Conservation (phyloP, 2,329 filamentous ascomycete species). For the Apiospora kogelbergensis region DNA sequence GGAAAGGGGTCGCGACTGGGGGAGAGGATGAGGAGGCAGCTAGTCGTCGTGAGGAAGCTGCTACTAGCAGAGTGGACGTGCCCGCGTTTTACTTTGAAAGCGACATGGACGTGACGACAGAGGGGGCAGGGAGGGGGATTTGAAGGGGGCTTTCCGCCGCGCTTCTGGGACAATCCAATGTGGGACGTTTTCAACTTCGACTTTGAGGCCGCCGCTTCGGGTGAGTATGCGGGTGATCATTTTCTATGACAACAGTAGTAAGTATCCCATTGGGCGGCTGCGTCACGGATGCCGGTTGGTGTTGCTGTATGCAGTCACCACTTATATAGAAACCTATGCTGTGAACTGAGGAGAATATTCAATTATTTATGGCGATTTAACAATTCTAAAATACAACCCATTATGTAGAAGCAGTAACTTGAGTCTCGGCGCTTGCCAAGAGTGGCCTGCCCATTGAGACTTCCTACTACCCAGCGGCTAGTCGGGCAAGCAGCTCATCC, state of each 20-base stretch:
- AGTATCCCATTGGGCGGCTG: not conserved
- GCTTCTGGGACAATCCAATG: slow-evolving; percentile 26
- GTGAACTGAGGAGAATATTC: too few species aligned
- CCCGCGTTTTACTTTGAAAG: not conserved
- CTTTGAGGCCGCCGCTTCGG: slow-evolving; percentile 11
- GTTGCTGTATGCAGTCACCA: too few species aligned
- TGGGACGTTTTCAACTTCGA: slow-evolving; percentile 25
- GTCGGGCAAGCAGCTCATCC: slow-evolving; percentile 6
- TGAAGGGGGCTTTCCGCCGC: slow-evolving; percentile 5
- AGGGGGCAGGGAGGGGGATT: not conserved
- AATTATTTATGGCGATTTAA: too few species aligned
- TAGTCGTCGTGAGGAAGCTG: not conserved
- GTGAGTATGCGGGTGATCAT: not conserved
- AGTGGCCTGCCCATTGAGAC: not conserved
- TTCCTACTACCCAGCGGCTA: not conserved
- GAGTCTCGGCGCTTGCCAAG: too few species aligned
- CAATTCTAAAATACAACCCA: too few species aligned
- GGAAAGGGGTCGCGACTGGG: not conserved
- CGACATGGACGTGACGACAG: slow-evolving; percentile 12
- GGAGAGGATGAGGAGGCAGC: not conserved
- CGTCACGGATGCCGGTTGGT: too few species aligned
- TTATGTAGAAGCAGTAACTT: too few species aligned
- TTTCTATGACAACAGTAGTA: slow-evolving; percentile 9
- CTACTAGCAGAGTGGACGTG: not conserved
- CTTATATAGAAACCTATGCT: too few species aligned